These are phyloP conservation scores for Lolium rigidum DNA, from an alignment of 176 grass and related monocot species.

Conservation along the genomic window DNA sequence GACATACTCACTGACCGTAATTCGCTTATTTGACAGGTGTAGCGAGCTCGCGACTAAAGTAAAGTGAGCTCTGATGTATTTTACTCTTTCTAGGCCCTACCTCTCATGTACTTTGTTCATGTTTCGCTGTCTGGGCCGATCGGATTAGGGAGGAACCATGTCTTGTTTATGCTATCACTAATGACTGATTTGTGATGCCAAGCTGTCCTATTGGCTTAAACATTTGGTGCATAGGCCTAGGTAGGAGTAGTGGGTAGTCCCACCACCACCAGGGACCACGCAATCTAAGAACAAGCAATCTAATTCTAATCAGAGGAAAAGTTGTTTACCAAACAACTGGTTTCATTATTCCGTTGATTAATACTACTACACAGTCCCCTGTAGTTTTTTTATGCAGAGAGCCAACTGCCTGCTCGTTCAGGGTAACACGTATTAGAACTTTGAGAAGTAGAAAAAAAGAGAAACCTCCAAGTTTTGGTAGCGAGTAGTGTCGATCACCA, in stretches of 20 bases:
- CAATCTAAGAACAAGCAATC: slow-evolving; percentile 46
- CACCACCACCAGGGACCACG: slow-evolving; percentile 16
- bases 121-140: neutral
- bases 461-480: neutral
- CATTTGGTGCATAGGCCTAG: slow-evolving; percentile 7
- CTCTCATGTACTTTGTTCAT: neutral
- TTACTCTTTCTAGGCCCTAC: too few species aligned
- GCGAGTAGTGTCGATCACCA: neutral
- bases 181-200: slow-evolving; percentile 41
- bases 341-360: slow-evolving; percentile 24
- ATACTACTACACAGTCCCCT: neutral
- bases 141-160: slow-evolving; percentile 8
- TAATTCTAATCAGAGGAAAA: neutral
- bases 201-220: slow-evolving; percentile 4
- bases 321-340: neutral
- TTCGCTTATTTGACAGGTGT: too few species aligned
- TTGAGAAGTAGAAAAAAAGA: neutral
- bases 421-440: neutral
- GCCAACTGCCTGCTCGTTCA: neutral
- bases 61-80: too few species aligned
- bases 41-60: too few species aligned
- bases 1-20: too few species aligned
- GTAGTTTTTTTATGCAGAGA: neutral
- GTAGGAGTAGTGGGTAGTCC: neutral
- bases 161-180: slow-evolving; percentile 33